These are phyloP conservation scores for Botrytis porri DNA, from an alignment of 2,329 filamentous ascomycete genomes.

Conservation along the genomic window DNA sequence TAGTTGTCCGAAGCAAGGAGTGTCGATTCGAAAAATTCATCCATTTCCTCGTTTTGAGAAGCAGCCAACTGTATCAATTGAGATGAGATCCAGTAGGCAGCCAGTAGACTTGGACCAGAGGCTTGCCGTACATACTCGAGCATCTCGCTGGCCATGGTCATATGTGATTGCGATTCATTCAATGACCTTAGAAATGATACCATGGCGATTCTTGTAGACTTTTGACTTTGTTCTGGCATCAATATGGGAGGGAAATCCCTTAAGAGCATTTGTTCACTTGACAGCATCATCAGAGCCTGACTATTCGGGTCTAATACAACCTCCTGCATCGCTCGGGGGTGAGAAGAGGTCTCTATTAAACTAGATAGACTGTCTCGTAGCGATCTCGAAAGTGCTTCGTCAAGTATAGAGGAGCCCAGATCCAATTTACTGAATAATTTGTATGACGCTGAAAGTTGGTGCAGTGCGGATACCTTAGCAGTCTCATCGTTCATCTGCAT, in stretches of 20 bases:
- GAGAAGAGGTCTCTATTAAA: slow-evolving; percentile 29
- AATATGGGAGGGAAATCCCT: slow-evolving; percentile 59
- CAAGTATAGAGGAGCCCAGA: slow-evolving; percentile 62
- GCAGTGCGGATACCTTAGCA: slow-evolving; percentile 68
- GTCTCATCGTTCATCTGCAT: slow-evolving; percentile 83
- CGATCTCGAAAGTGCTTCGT: slow-evolving; percentile 63
- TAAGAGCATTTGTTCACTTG: slow-evolving; percentile 24
- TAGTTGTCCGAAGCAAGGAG: slow-evolving; percentile 41
- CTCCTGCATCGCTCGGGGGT: slow-evolving; percentile 30
- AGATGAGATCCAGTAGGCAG: slow-evolving; percentile 78
- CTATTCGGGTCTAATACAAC: slow-evolving; percentile 33
- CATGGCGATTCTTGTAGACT: slow-evolving; percentile 56
- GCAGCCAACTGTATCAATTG: slow-evolving; percentile 63
- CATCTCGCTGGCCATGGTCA: slow-evolving; percentile 62
- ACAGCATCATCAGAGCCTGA: slow-evolving; percentile 35
- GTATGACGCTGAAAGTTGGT: slow-evolving; percentile 73
- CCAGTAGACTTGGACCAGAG: slow-evolving; percentile 57
- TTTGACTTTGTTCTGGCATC: slow-evolving; percentile 63
- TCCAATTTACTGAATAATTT: slow-evolving; percentile 61
- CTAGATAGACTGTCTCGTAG: slow-evolving; percentile 69
- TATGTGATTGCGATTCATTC: slow-evolving; percentile 56
- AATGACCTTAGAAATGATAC: slow-evolving; percentile 54
- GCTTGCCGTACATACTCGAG: slow-evolving; percentile 60
- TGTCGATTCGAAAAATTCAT: slow-evolving; percentile 63
- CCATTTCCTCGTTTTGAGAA: slow-evolving; percentile 51